Evolutionary conservation across 129 eudicot genomes (phyloP).

Genomic region (Tagetes patula): DNA sequence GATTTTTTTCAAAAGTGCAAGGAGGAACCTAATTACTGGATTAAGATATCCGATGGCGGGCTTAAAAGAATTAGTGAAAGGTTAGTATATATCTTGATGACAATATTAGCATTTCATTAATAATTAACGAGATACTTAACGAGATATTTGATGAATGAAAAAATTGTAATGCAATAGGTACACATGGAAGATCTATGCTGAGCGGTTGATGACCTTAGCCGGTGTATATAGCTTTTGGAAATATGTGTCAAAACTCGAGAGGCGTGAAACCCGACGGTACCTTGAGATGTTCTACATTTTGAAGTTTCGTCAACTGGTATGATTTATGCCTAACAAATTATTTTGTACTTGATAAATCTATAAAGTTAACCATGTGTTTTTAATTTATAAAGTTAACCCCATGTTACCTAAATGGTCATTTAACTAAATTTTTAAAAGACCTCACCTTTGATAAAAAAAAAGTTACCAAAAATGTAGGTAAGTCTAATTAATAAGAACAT

Average conservation of each 20-base stretch:
- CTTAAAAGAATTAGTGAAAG: constrained; percentile 68
- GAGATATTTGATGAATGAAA: not conserved
- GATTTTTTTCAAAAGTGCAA: constrained; percentile 70
- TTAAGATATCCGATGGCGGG: constrained; percentile 59
- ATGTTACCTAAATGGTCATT: not conserved
- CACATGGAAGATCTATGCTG: constrained; percentile 94
- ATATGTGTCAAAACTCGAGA: constrained; percentile 82
- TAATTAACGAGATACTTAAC: not conserved
- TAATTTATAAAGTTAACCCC: not conserved
- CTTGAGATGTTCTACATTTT: constrained; percentile 97
- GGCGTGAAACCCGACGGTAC: constrained; percentile 91
- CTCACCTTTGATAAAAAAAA: no score
- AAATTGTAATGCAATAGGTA: constrained; percentile 45
- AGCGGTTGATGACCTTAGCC: constrained; percentile 87
- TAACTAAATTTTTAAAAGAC: not conserved
- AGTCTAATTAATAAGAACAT: not conserved
- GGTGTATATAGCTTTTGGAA: constrained; percentile 99
- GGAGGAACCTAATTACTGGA: constrained; percentile 66
- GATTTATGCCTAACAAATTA: not conserved
- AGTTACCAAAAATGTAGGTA: no score
- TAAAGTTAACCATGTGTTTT: not conserved
- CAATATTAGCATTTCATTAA: not conserved
- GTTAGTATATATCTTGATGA: constrained; percentile 28
- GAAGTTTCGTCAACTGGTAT: constrained; percentile 82
- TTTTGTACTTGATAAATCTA: not conserved